Evolutionary conservation across 495 filamentous ascomycete species (phyloP), one percentile per base, ranked within the genome.

Genomic region (Xylaria intraflava): DNA sequence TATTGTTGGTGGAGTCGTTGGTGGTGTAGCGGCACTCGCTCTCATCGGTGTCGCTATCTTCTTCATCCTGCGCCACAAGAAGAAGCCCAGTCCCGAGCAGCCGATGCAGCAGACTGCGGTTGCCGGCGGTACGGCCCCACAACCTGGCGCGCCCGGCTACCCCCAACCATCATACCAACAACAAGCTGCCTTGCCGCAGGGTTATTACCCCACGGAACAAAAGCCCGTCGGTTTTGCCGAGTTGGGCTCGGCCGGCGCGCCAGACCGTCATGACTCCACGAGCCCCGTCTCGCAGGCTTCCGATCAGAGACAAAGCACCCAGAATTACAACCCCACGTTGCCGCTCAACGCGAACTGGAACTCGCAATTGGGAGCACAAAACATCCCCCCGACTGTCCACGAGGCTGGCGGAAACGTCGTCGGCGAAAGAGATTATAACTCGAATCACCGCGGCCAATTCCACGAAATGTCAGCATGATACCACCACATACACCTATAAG

Each of bases 1-100:
- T 43, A 75, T 80, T 38, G 72, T 70, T 8, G 77, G 77, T 11
- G 77, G 77, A 33, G 71, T 72, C 22, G 66, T 78, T 6, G 77
- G 77, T 29, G 77, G 74, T 19, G 61, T 78, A 26, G 76, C 56
- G 9, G 69, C 62, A 19, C 54, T 75, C n/a, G 68, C 64, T 6
- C 59, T 78, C n/a, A 59, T 71, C 49, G 67, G 59, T 6, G 46
- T 76, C 9, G 72, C 56, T 29, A 56, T 69, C 36, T 60, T 70
- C 53, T 70, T 72, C 59, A 38, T 77, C 24, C 17, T 70, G 33
- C 68, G 67, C 17, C 62, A 61, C 22, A 65, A 55, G 22, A 72
- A 65, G 30, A 65, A 66, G 39, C 12, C 23, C 20, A 8, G 30
- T 10, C 23, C 59, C 40, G 31, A 27, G 6, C 55, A 43, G 23